phyloP scores from a whole-genome alignment of 768 basidiomycete species.

The Lentinula sp. region DNA sequence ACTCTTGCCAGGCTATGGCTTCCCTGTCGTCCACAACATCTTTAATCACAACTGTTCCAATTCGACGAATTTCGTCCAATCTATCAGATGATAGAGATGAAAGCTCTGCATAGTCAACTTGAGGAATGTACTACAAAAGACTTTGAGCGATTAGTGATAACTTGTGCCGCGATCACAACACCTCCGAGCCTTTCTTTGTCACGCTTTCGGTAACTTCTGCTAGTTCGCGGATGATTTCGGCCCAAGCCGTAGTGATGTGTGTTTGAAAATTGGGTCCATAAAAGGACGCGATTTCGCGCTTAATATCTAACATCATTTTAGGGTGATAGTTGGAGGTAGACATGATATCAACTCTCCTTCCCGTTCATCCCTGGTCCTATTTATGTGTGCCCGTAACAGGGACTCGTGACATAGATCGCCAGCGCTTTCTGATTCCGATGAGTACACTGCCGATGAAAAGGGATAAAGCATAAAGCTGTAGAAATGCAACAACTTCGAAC shows the following conservation, averaged over 20 bases:
- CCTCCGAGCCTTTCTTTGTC: slow-evolving; percentile 40
- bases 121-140: slow-evolving; percentile 46
- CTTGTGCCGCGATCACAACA: slow-evolving; percentile 18
- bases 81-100: slow-evolving; percentile 36
- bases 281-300: slow-evolving; percentile 45
- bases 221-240: slow-evolving; percentile 48
- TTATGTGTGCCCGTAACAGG: not conserved
- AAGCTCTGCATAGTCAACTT: slow-evolving; percentile 54
- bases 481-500: not conserved
- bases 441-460: not conserved
- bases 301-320: slow-evolving; percentile 42
- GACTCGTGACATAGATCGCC: not conserved
- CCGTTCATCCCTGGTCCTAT: not conserved
- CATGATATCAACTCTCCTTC: not conserved
- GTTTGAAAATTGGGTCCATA: slow-evolving; percentile 44
- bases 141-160: not conserved
- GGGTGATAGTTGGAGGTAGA: not conserved
- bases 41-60: slow-evolving; percentile 56
- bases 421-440: not conserved
- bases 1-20: slow-evolving; percentile 52
- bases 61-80: slow-evolving; percentile 42
- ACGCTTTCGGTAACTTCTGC: slow-evolving; percentile 38
- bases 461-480: not conserved
- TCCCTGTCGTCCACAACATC: slow-evolving; percentile 53
- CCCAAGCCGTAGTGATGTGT: slow-evolving; percentile 49